A percentile compares a stretch with the other conserved stretches of the same genome.
Evolutionary conservation across 768 basidiomycete genomes (phyloP).

Genomic region (Auricularia heimuer): DNA sequence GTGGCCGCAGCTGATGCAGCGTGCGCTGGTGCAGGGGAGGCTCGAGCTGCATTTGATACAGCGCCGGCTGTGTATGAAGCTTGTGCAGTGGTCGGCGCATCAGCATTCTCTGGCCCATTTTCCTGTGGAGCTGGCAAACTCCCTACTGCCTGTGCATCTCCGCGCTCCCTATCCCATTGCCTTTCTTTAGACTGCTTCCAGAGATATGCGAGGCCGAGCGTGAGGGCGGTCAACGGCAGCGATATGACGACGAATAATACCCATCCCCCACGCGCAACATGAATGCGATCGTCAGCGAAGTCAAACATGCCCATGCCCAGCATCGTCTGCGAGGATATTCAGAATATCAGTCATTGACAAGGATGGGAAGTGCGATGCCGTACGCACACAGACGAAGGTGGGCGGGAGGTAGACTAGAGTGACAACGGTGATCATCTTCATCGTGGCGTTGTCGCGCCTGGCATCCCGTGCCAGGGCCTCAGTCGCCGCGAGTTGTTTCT

Average conservation of each 20-base stretch:
- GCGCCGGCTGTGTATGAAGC: no score
- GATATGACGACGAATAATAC: background rate
- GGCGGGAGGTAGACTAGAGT: background rate
- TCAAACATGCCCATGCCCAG: background rate
- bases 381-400: background rate
- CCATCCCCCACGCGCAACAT: background rate
- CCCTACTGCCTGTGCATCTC: no score
- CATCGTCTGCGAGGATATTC: background rate
- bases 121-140: no score
- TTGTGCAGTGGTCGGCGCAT: no score
- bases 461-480: background rate
- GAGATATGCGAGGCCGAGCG: background rate
- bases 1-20: no score
- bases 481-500: background rate
- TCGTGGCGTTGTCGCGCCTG: background rate
- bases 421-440: background rate
- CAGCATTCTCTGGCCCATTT: no score
- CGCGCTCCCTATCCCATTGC: no score
- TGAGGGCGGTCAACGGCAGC: background rate
- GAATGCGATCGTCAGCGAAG: background rate
- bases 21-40: no score
- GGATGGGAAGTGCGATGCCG: background rate
- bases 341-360: no score
- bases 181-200: background rate
- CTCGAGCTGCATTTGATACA: no score